Percentiles rank a stretch among this genome's conserved stretches.
phyloP scores from a whole-genome alignment of 2,329 filamentous ascomycete genomes.

The Paradendryphiella salina region DNA sequence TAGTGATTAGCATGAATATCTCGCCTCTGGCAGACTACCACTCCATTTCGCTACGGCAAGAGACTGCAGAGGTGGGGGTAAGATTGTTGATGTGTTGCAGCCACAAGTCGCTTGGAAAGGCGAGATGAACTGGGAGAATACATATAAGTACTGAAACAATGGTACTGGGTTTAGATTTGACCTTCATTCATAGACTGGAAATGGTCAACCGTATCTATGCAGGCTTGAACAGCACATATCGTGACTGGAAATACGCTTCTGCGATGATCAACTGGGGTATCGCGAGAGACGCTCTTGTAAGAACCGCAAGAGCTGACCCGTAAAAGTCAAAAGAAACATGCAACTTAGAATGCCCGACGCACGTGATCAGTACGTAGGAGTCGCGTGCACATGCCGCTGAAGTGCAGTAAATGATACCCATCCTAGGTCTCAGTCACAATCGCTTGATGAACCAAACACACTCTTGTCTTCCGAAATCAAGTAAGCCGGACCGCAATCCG shows the following conservation, averaged over 20 bases:
- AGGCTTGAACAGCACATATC: not conserved
- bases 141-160: too few relatives aligned
- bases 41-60: too few relatives aligned
- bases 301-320: too few relatives aligned
- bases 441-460: not conserved
- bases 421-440: not conserved
- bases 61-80: too few relatives aligned
- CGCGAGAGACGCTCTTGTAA: not conserved
- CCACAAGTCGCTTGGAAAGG: too few relatives aligned
- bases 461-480: not conserved
- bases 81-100: too few relatives aligned
- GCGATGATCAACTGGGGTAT: not conserved
- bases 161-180: not conserved
- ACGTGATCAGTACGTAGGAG: not conserved
- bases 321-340: not conserved
- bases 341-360: not conserved
- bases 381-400: not conserved
- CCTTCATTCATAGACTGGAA: not conserved
- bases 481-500: not conserved
- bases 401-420: not conserved
- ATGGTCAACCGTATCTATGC: not conserved
- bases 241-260: not conserved
- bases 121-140: too few relatives aligned
- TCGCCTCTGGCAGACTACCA: not conserved
- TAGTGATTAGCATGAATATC: not conserved